Percentiles rank a stretch among this genome's conserved stretches.
These are phyloP conservation scores for Thermochaetoides thermophila DNA, from an alignment of 495 filamentous ascomycete species.

Conservation along the genomic window DNA sequence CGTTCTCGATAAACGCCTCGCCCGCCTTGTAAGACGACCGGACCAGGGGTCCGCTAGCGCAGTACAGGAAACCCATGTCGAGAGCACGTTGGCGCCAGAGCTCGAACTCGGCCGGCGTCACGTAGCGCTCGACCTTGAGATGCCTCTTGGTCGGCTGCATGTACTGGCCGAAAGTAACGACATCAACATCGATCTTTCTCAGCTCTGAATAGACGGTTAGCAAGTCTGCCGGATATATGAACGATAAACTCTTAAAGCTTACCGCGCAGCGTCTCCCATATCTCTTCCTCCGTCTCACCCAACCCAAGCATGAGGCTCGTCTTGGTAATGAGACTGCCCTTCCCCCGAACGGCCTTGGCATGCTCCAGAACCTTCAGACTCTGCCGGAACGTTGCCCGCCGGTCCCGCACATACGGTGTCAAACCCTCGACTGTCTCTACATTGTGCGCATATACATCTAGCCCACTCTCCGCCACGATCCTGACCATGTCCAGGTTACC, in stretches of 20 bases:
- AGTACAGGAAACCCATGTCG: slow-evolving; percentile 93
- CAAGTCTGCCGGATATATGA: background rate
- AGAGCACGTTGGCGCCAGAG: slow-evolving; percentile 79
- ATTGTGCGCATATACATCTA: slow-evolving; percentile 96
- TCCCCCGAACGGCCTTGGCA: slow-evolving; percentile 54
- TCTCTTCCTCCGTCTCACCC: slow-evolving; percentile 82
- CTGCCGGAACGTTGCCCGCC: slow-evolving; percentile 78
- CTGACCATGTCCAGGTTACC: slow-evolving; percentile 73
- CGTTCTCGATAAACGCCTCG: slow-evolving; percentile 97
- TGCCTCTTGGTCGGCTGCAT: slow-evolving; percentile 97
- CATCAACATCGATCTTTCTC: slow-evolving; percentile 66
- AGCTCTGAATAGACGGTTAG: slow-evolving; percentile 39
- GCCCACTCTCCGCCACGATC: slow-evolving; percentile 67
- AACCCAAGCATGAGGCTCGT: slow-evolving; percentile 94
- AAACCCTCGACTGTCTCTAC: slow-evolving; percentile 88
- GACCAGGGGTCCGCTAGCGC: slow-evolving; percentile 83
- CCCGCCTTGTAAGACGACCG: slow-evolving; percentile 93
- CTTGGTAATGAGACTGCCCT: slow-evolving; percentile 74
- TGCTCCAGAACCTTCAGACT: slow-evolving; percentile 65
- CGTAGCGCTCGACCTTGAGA: slow-evolving; percentile 88
- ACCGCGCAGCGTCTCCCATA: slow-evolving; percentile 64
- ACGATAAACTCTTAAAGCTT: slow-evolving; percentile 3
- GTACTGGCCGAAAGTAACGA: slow-evolving; percentile 97
- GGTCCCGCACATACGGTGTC: slow-evolving; percentile 79
- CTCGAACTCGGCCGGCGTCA: slow-evolving; percentile 82